These are phyloP conservation scores for Arthrobotrys megalospora DNA, from an alignment of 2,329 filamentous ascomycete species.

Conservation along the genomic window DNA sequence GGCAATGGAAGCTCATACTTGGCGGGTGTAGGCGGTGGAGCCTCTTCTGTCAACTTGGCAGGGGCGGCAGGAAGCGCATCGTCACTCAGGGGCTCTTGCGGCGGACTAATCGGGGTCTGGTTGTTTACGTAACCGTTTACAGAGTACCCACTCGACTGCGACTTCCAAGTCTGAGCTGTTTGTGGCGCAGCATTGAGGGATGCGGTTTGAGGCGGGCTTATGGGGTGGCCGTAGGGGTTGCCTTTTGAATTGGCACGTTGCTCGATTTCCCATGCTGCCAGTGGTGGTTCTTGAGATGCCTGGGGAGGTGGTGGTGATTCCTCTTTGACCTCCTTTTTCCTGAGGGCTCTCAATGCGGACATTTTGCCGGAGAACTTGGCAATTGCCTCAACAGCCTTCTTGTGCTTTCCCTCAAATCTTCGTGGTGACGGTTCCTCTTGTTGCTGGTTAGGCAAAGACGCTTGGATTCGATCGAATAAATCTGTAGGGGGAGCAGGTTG, in stretches of 20 bases:
- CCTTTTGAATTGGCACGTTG: conserved; percentile 31
- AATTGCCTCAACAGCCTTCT: conserved; percentile 57
- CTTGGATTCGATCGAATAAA: conserved; percentile 52
- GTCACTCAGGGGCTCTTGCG: conserved; percentile 33
- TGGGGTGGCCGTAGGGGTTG: conserved; percentile 31
- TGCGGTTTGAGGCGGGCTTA: conserved; percentile 37
- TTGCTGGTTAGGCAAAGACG: conserved; percentile 36
- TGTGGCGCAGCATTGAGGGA: conserved; percentile 19
- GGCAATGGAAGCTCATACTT: conserved; percentile 35
- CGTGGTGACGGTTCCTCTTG: conserved; percentile 43
- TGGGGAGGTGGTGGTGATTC: conserved; percentile 16
- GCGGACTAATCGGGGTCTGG: conserved; percentile 49
- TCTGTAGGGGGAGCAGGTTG: conserved; percentile 24
- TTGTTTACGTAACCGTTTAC: conserved; percentile 18
- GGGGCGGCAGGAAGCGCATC: conserved; percentile 36
- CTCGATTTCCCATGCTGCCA: conserved; percentile 56
- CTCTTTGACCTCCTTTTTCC: conserved; percentile 48
- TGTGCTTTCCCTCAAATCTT: conserved; percentile 54
- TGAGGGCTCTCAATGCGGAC: conserved; percentile 39
- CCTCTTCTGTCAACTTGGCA: conserved; percentile 29
- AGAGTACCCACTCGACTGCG: conserved; percentile 37
- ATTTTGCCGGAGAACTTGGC: conserved; percentile 59
- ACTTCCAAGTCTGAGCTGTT: conserved; percentile 29
- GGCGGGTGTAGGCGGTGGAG: conserved; percentile 35
- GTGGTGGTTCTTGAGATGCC: conserved; percentile 46